Evolutionary conservation across 139 green algal genomes (phyloP).

Genomic region (Edaphochlamys debaryana): DNA sequence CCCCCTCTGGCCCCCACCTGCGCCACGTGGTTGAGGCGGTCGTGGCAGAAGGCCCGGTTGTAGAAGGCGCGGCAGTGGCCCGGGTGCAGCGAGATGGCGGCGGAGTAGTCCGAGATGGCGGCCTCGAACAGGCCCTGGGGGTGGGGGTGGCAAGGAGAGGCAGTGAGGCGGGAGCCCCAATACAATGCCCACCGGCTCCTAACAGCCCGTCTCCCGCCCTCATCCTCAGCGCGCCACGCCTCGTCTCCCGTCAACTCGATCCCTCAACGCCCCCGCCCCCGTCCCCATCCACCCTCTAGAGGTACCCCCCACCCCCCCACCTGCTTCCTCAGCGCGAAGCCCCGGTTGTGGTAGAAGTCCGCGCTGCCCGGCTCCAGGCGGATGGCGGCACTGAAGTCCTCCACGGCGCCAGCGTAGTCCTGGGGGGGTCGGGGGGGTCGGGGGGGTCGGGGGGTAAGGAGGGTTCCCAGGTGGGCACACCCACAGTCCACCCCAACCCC

Average conservation of each 20-base stretch:
- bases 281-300: no score
- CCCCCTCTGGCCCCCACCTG: constrained; percentile 22
- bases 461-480: no score
- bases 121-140: constrained; percentile 71
- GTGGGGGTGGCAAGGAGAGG: neutral
- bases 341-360: constrained; percentile 92
- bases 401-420: constrained; percentile 73
- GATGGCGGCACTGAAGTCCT: constrained; percentile 81
- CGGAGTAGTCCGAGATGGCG: constrained; percentile 83
- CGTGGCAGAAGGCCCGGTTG: constrained; percentile 81
- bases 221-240: no score
- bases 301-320: no score
- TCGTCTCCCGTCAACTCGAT: no score
- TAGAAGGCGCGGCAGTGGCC: constrained; percentile 83
- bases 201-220: no score
- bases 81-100: constrained; percentile 77
- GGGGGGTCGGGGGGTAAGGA: no score
- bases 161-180: no score
- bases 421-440: neutral
- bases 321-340: constrained; percentile 88
- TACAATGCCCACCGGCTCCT: no score
- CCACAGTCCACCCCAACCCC: no score
- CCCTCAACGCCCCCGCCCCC: no score
- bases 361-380: constrained; percentile 73
- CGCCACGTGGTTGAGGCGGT: constrained; percentile 49